Base-by-base conservation (phyloP, 371 early-diverging fungal genomes). In the Mucor irregularis region DNA sequence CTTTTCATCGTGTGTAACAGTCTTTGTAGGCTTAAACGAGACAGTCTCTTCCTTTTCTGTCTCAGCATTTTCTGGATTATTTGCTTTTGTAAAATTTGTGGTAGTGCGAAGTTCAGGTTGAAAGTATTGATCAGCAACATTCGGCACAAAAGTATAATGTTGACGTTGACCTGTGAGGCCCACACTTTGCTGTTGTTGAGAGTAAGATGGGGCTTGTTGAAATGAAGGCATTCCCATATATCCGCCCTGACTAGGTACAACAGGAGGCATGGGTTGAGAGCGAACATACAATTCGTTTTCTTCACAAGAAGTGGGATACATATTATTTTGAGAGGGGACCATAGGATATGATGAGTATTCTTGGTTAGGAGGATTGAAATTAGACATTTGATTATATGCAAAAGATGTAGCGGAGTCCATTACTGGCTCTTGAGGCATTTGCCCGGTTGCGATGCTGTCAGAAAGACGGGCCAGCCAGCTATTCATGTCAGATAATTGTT, bases 101-200 rank as follows among this genome's bases (percentile, higher is more conserved):
- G 77, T 49, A 3, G 63, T 69, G 24, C 64, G 61, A 22, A 76
- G 45, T 21, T 76, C 67, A 9, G 71, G 73, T 10, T 56, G 51
- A 44, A 71, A 74, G 10, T 54, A 38, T 19, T 61, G 53, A 16
- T 39, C 46, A 2, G 69, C 28, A 2, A 66, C 47, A 26, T 64
- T 59, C 7, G 77, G 74, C 5, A 64, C 44, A 37, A 61, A 8
- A 14, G 69, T 48, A 38, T 73, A 71, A 40, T 76, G 77, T 6
- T 66, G 67, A 33, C 77, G 51, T 19, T 68, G 59, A 3, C 77
- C 71, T 1, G 61, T 57, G 16, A 61, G 14, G 37, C 43, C 58
- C 24, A 48, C 38, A 19, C 35, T 53, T 26, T 52, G 48, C 24
- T 42, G 37, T 21, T 19, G 49, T 19, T 29, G 54, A 7, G 34